Evolutionary conservation across 192 early-diverging fungal genomes (phyloP), one percentile per base, ranked within the genome.

Genomic region (Rhizophagus prolifer): DNA sequence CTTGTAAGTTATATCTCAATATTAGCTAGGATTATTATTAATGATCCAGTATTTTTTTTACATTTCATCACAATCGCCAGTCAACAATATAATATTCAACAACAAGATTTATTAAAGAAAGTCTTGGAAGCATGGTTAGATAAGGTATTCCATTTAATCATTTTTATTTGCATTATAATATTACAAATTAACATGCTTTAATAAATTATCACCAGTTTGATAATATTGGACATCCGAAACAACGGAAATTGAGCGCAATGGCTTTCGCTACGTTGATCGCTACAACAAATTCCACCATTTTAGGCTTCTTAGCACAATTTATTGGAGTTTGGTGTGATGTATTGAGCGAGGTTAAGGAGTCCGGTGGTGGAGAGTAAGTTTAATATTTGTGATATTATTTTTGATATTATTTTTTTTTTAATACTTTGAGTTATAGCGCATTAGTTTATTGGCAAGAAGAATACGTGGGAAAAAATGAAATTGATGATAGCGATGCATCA

Each of bases 211-310:
- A 5, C 46, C 72, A 94, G 92, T 93, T 91, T 86, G 94, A 95
- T 82, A 89, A 88, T 25, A 85, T 94, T 63, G 87, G 89, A 9
- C 90, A 94, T 66, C 82, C 87, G 14, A 88, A 89, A 63, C 85
- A 90, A 73, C 82, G 90, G 28, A 93, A 93, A 77, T 79, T 92
- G 23, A 82, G 82, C 72, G 88, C 88, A 8, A 90, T 93, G 84
- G 89, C 80, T 3, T 77, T 91, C 61, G 85, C 88, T 19, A 83
- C 87, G 14, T 76, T 94, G 68, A 82, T 88, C 8, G 70, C 82
- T 8, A 88, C 89, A 0, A 83, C 83, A 4, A 76, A 89, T 63
- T 80, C 86, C 19, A 36, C 77, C 2, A 82, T 91, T 0, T 50
- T 91, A n/a, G 67, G 76, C 1, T 76, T 79, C n/a, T 71, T 92